These are phyloP conservation scores for Aspergillus mulundensis DNA, from an alignment of 495 filamentous ascomycete species.

Conservation along the genomic window DNA sequence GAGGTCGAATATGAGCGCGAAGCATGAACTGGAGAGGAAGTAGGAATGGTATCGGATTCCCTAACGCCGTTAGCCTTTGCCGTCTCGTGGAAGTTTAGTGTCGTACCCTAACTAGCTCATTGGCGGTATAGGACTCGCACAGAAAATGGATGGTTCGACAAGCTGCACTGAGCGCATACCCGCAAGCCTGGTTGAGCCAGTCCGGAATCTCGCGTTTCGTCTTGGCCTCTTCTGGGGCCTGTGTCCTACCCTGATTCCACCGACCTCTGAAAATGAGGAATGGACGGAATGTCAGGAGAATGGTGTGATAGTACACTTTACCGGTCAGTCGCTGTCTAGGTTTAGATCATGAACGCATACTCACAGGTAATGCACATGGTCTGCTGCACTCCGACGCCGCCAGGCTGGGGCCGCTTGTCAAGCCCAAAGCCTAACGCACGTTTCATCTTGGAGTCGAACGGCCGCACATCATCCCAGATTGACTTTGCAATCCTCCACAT, in stretches of 20 bases:
- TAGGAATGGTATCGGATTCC: conserved; percentile 41
- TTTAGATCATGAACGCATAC: neutral
- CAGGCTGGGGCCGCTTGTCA: conserved; percentile 27
- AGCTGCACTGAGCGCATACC: conserved; percentile 32
- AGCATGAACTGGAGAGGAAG: conserved; percentile 34
- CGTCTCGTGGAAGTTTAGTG: neutral
- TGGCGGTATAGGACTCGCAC: conserved; percentile 29
- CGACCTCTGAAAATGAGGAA: conserved; percentile 44
- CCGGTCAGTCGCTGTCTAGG: neutral
- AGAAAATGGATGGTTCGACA: conserved; percentile 37
- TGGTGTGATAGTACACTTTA: conserved; percentile 39
- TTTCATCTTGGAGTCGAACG: conserved; percentile 26
- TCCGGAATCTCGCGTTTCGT: conserved; percentile 31
- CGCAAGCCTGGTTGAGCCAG: conserved; percentile 45
- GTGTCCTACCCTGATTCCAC: conserved; percentile 30
- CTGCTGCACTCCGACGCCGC: conserved; percentile 34
- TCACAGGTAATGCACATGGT: conserved; percentile 34
- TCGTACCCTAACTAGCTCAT: conserved; percentile 35
- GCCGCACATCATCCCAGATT: conserved; percentile 33
- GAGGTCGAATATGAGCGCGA: conserved; percentile 40
- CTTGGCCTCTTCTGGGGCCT: neutral
- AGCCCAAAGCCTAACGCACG: conserved; percentile 34
- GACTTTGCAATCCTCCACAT: conserved; percentile 43
- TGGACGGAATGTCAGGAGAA: conserved; percentile 42
- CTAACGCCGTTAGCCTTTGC: conserved; percentile 13